These are phyloP conservation scores for Penicillium longicatenatum DNA, from an alignment of 495 filamentous ascomycete species.

Conservation along the genomic window DNA sequence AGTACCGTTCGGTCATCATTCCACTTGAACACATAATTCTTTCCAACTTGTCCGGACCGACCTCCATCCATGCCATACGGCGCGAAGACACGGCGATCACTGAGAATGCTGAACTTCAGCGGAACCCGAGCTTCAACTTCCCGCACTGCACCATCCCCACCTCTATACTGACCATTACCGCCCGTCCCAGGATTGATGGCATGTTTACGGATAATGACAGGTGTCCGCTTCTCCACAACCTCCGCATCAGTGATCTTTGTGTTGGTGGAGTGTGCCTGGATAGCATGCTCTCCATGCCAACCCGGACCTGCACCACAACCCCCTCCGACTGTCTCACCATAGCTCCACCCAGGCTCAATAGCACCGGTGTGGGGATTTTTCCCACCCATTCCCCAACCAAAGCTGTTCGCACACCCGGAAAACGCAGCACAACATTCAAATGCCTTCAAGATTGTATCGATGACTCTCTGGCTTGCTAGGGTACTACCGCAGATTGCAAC, in stretches of 20 bases:
- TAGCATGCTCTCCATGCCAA: slow-evolving; percentile 9
- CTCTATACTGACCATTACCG: slow-evolving; percentile 3
- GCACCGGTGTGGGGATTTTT: slow-evolving; percentile 5
- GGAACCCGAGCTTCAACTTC: slow-evolving; percentile 5
- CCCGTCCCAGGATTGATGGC: slow-evolving; percentile 3
- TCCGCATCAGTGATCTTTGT: slow-evolving; percentile 8
- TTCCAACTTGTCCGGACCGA: background rate
- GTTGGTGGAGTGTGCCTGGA: slow-evolving; percentile 5
- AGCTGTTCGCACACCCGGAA: slow-evolving; percentile 6
- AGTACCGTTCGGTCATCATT: slow-evolving; percentile 16
- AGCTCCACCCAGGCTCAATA: slow-evolving; percentile 9
- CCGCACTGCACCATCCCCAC: slow-evolving; percentile 3
- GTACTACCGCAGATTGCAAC: slow-evolving; percentile 8
- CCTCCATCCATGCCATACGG: slow-evolving; percentile 9
- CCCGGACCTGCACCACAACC: slow-evolving; percentile 1
- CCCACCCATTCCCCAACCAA: slow-evolving; percentile 6
- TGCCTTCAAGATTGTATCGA: slow-evolving; percentile 6
- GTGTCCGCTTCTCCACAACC: slow-evolving; percentile 8
- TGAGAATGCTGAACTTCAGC: slow-evolving; percentile 2
- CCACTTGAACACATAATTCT: slow-evolving; percentile 25
- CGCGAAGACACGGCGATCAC: slow-evolving; percentile 3
- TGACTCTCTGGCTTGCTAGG: slow-evolving; percentile 4
- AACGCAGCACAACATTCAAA: slow-evolving; percentile 3
- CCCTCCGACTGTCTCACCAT: slow-evolving; percentile 9
- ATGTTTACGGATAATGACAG: slow-evolving; percentile 5